Percentiles rank a stretch among this genome's conserved stretches.
Evolutionary conservation across 805 yeast species (phyloP).

Genomic region (Isabelozyma pseudorhagii): DNA sequence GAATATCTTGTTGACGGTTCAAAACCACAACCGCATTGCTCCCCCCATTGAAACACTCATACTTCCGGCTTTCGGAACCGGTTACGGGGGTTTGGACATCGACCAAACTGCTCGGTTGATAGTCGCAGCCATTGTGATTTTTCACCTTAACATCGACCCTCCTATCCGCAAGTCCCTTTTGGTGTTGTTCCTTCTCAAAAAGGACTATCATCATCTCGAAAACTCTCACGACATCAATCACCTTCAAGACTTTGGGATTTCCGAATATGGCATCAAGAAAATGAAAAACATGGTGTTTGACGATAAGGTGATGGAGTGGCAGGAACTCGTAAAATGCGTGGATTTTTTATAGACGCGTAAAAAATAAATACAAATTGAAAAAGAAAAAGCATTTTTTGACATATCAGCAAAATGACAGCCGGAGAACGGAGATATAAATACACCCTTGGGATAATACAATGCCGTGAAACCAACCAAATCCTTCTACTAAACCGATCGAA

Average conservation of each 20-base stretch:
- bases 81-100: conserved; percentile 18
- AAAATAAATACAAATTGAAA: not conserved
- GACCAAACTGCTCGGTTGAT: conserved; percentile 14
- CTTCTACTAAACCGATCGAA: conserved; percentile 39
- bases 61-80: conserved; percentile 27
- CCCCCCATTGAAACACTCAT: conserved; percentile 9
- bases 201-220: not conserved
- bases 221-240: not conserved
- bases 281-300: not conserved
- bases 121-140: conserved; percentile 16
- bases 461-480: conserved; percentile 26
- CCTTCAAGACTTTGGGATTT: not conserved
- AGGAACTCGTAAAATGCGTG: conserved; percentile 11
- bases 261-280: not conserved
- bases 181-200: conserved; percentile 1
- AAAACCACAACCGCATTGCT: not conserved
- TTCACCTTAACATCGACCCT: conserved; percentile 6
- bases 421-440: conserved; percentile 9
- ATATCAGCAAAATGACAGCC: not conserved
- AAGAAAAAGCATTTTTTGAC: not conserved
- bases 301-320: conserved; percentile 8
- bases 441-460: conserved; percentile 25
- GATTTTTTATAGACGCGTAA: not conserved
- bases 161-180: not conserved
- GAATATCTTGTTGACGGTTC: conserved; percentile 12